Evolutionary conservation across 192 early-diverging fungal species (phyloP).

Genomic region (Tieghemiomyces parasiticus): DNA sequence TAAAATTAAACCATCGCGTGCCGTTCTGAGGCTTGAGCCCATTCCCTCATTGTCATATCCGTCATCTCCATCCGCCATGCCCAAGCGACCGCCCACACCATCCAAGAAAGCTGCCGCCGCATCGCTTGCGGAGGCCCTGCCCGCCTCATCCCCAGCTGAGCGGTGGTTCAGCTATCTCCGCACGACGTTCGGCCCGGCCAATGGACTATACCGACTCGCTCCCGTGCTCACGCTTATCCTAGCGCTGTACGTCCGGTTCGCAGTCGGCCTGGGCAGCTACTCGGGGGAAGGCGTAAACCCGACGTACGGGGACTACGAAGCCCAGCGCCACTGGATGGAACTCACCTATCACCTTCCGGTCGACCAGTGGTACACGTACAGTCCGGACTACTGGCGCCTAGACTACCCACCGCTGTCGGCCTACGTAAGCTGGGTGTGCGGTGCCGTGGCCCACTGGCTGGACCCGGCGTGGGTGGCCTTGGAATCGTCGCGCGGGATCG

Average conservation of each 20-base stretch:
- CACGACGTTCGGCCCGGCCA: not conserved
- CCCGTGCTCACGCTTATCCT: constrained; percentile 13
- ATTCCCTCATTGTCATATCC: too few relatives aligned
- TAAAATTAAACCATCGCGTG: too few relatives aligned
- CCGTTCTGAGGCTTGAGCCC: too few relatives aligned
- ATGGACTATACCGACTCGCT: not conserved
- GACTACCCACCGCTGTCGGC: constrained; percentile 97
- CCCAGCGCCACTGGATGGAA: constrained; percentile 98
- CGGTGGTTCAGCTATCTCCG: not conserved
- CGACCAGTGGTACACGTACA: constrained; percentile 77
- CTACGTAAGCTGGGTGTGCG: constrained; percentile 81
- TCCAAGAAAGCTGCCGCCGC: too few relatives aligned
- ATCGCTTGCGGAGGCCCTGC: too few relatives aligned
- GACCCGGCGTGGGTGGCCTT: constrained; percentile 78
- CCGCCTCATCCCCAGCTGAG: not conserved
- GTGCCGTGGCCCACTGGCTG: constrained; percentile 50
- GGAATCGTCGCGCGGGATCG: constrained; percentile 69
- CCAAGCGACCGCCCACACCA: too few relatives aligned
- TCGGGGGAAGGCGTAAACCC: constrained; percentile 65
- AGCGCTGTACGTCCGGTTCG: constrained; percentile 39
- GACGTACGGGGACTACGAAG: constrained; percentile 90
- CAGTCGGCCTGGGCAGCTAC: constrained; percentile 49
- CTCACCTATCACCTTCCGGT: constrained; percentile 66
- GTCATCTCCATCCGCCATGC: too few relatives aligned
- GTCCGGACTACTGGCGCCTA: constrained; percentile 83